These are phyloP conservation scores for Fraxinus greggii DNA, from an alignment of 305 asterid species.

Conservation along the genomic window DNA sequence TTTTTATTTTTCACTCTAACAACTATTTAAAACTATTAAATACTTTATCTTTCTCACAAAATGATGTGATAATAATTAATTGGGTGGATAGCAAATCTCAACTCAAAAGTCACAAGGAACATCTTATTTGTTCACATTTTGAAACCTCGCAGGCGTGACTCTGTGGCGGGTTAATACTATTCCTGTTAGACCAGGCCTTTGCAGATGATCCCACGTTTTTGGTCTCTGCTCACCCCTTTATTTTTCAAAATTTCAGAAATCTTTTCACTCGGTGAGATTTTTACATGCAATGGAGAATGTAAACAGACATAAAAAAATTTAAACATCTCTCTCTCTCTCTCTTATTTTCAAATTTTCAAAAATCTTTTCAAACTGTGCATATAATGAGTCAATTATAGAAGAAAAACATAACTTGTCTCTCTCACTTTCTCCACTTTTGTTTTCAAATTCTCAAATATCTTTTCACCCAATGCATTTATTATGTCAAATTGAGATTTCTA, in stretches of 20 bases:
- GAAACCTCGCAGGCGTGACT: background rate
- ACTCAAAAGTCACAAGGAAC: background rate
- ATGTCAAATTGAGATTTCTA: background rate
- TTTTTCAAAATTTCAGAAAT: background rate
- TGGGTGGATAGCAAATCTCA: background rate
- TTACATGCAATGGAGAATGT: background rate
- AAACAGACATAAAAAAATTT: background rate
- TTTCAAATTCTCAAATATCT: background rate
- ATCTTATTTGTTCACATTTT: background rate
- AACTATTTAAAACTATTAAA: background rate
- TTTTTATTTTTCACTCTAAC: background rate
- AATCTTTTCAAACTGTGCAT: background rate
- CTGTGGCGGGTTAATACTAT: background rate
- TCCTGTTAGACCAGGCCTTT: background rate
- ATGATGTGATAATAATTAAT: background rate
- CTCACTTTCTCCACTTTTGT: background rate
- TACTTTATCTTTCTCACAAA: background rate
- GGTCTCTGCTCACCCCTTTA: background rate
- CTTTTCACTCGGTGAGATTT: background rate
- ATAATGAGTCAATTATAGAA: background rate
- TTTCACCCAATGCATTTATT: background rate
- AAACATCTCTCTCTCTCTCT: background rate
- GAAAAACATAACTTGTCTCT: background rate
- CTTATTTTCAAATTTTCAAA: background rate
- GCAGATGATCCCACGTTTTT: background rate